phyloP scores from a whole-genome alignment of 352 stramenopile genomes.

The Phytophthora sansomeana region DNA sequence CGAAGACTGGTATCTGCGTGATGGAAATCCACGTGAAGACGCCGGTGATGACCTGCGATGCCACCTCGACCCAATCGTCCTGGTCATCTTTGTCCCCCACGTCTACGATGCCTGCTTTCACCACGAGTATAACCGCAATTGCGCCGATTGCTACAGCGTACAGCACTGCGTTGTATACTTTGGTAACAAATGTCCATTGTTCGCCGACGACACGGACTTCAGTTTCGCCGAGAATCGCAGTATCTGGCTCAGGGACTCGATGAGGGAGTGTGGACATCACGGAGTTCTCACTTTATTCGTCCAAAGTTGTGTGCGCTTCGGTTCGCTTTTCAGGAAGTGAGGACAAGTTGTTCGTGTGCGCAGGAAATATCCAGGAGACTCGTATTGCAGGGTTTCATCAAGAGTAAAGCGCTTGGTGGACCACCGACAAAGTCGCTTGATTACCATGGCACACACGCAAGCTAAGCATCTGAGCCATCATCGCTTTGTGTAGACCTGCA shows the following conservation, averaged over 20 bases:
- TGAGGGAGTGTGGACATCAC: neutral
- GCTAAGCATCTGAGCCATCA: neutral
- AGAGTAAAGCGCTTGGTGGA: neutral
- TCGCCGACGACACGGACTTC: neutral
- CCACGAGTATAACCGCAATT: neutral
- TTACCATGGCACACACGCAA: neutral
- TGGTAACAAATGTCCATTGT: neutral
- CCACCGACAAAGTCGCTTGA: neutral
- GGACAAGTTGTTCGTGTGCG: neutral
- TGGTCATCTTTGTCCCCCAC: constrained; percentile 8
- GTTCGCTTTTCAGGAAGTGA: constrained; percentile 2
- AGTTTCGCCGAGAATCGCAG: constrained; percentile 15
- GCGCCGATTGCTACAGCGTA: constrained; percentile 3
- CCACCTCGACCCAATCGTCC: constrained; percentile 5
- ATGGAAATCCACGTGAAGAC: constrained; percentile 15
- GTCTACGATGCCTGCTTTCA: constrained; percentile 10
- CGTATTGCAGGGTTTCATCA: neutral
- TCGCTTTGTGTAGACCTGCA: neutral
- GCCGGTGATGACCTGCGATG: constrained; percentile 9
- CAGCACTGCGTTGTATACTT: constrained; percentile 9
- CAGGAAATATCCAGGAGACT: neutral
- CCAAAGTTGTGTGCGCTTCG: neutral
- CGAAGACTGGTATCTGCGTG: constrained; percentile 1
- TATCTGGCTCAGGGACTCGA: neutral
- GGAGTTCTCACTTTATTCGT: neutral